Percentiles rank a stretch among this genome's conserved stretches.
phyloP scores from a whole-genome alignment of 75 land plant genomes.

The Pinus taeda region DNA sequence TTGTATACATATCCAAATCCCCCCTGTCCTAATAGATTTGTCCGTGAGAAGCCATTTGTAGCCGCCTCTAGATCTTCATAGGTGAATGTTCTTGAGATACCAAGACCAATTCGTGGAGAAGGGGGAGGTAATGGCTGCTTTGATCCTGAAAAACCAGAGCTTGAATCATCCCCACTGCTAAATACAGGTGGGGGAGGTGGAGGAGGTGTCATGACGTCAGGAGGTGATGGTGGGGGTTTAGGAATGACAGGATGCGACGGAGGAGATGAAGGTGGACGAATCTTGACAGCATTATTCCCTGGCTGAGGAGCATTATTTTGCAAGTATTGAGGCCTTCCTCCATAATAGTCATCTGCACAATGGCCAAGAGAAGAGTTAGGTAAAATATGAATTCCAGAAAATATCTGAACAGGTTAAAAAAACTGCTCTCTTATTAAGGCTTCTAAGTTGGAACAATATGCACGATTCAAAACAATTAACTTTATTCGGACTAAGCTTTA shows the following conservation, averaged over 20 bases:
- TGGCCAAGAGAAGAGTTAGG: neutral
- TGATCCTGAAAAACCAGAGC: constrained; percentile 18
- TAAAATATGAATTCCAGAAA: neutral
- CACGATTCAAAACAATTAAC: neutral
- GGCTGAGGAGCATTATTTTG: constrained; percentile 24
- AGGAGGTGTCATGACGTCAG: constrained; percentile 12
- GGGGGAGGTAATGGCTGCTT: constrained; percentile 22
- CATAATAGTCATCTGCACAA: constrained; percentile 21
- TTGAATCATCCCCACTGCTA: constrained; percentile 19
- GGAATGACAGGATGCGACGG: constrained; percentile 10
- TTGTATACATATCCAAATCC: constrained; percentile 88
- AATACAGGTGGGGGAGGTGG: constrained; percentile 34
- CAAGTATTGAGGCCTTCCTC: constrained; percentile 24
- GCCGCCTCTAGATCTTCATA: constrained; percentile 50
- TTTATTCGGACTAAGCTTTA: neutral
- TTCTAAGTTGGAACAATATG: neutral
- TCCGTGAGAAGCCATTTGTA: constrained; percentile 48
- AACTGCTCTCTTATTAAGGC: neutral
- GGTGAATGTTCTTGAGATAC: constrained; percentile 30
- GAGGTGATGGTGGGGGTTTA: constrained; percentile 13
- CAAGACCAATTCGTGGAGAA: constrained; percentile 18
- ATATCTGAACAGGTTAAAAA: neutral
- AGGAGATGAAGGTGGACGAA: constrained; percentile 19
- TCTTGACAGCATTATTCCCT: constrained; percentile 15
- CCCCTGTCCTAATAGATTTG: constrained; percentile 56